These are phyloP conservation scores for Ceratobasidium sp. DNA, from an alignment of 1,284 basidiomycete species.

Conservation along the genomic window DNA sequence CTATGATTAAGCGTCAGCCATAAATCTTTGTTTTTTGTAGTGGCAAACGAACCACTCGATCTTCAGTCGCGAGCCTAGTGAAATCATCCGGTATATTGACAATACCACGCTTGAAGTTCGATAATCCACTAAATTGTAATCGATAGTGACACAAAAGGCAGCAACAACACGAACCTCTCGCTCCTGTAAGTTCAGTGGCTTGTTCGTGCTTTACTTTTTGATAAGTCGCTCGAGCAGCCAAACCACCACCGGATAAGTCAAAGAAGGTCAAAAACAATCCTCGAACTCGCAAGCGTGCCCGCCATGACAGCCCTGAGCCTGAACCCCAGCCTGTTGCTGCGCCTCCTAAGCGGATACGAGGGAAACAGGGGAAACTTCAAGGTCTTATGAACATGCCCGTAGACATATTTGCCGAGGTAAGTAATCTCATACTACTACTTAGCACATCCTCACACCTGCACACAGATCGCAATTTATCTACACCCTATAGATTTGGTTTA, in stretches of 20 bases:
- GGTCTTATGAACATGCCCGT: conserved; percentile 33
- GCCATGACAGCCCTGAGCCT: background rate
- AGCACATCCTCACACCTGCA: background rate
- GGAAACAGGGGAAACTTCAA: conserved; percentile 17
- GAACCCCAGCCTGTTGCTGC: background rate
- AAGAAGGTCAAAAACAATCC: background rate
- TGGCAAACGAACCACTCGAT: background rate
- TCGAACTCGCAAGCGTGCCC: background rate
- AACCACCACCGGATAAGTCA: background rate
- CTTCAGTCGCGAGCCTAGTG: background rate
- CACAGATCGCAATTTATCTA: conserved; percentile 35
- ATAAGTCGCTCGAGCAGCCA: background rate
- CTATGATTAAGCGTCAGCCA: too few species aligned
- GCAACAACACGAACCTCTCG: background rate
- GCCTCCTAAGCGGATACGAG: background rate
- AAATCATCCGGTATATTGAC: background rate
- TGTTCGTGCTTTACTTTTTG: background rate
- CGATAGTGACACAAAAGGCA: too few species aligned
- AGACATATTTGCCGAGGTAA: conserved; percentile 26
- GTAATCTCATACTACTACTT: background rate
- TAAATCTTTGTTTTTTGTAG: background rate
- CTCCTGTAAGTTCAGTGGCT: background rate
- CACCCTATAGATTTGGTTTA: conserved; percentile 40
- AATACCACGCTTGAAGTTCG: too few species aligned
- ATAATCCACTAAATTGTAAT: too few species aligned